Percentiles rank a stretch among this genome's conserved stretches.
phyloP scores from a whole-genome alignment of 208 protist species.

The Blechomonas ayalai region DNA sequence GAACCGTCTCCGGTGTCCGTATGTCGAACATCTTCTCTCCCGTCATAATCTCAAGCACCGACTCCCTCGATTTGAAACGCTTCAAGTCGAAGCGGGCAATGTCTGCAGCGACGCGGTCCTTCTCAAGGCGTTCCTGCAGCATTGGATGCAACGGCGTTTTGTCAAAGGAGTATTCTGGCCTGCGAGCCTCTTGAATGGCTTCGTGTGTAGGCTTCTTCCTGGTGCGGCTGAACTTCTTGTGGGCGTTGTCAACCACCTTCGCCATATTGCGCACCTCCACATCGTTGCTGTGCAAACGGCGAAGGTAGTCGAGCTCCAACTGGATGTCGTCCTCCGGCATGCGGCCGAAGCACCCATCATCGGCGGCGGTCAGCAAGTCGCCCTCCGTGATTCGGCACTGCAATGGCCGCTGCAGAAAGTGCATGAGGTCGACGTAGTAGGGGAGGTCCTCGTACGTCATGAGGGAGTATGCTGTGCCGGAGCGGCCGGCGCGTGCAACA shows the following conservation, averaged over 20 bases:
- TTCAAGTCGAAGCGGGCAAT: constrained; percentile 62
- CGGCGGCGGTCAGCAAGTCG: constrained; percentile 68
- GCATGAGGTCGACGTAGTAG: constrained; percentile 88
- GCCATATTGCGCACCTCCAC: constrained; percentile 75
- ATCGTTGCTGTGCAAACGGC: constrained; percentile 45
- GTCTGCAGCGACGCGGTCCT: constrained; percentile 50
- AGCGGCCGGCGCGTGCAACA: constrained; percentile 97
- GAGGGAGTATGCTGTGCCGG: constrained; percentile 93
- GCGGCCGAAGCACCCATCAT: constrained; percentile 86
- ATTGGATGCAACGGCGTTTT: constrained; percentile 77
- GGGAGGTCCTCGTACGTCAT: constrained; percentile 95
- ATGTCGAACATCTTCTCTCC: constrained; percentile 79
- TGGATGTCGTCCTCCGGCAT: constrained; percentile 83
- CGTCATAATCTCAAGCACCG: constrained; percentile 65
- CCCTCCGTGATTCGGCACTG: constrained; percentile 34
- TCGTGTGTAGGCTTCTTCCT: constrained; percentile 88
- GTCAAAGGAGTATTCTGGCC: constrained; percentile 74
- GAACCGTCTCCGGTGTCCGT: constrained; percentile 46
- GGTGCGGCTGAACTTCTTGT: constrained; percentile 87
- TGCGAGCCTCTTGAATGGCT: constrained; percentile 72
- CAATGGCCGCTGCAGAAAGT: constrained; percentile 75
- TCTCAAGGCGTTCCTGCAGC: constrained; percentile 52
- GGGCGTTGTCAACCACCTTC: constrained; percentile 79
- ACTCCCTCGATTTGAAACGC: constrained; percentile 81
- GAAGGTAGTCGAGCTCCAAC: constrained; percentile 79